Conservation (phyloP, 208 protist genomes). For the Acanthamoeba triangularis region DNA sequence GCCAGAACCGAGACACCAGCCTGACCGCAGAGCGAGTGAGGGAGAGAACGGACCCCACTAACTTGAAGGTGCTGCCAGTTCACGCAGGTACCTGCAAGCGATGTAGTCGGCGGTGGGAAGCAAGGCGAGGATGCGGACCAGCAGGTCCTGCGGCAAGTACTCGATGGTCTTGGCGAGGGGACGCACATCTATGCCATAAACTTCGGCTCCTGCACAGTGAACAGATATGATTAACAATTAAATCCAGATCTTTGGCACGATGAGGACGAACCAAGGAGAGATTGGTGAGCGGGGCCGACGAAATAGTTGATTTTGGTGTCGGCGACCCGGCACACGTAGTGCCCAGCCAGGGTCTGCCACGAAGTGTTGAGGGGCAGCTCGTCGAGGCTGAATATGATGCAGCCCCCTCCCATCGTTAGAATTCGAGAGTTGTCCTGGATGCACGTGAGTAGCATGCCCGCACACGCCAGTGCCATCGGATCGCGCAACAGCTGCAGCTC, state of each 20-base stretch:
- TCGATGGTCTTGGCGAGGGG: conserved; percentile 14
- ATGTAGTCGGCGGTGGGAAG: neutral
- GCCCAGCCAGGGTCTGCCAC: neutral
- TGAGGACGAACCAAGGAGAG: neutral
- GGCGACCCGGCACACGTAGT: neutral
- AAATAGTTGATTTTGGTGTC: conserved; percentile 29
- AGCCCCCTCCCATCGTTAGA: neutral
- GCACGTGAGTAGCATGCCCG: conserved; percentile 1
- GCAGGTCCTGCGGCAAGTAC: conserved; percentile 17
- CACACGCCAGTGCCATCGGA: neutral
- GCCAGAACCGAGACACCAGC: conserved; percentile 4
- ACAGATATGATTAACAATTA: no score
- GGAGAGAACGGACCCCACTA: neutral
- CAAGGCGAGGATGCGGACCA: neutral
- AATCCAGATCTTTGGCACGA: no score
- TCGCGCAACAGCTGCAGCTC: conserved; percentile 22
- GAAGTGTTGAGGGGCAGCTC: conserved; percentile 32
- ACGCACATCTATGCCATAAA: neutral
- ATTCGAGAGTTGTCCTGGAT: neutral
- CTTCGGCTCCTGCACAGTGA: neutral
- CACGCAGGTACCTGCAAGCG: neutral
- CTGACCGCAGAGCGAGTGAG: neutral
- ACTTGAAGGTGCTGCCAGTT: neutral
- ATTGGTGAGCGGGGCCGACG: neutral
- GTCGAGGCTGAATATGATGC: conserved; percentile 15